Conservation (phyloP, 179 eudicot genomes). For the Actinidia chinensis region DNA sequence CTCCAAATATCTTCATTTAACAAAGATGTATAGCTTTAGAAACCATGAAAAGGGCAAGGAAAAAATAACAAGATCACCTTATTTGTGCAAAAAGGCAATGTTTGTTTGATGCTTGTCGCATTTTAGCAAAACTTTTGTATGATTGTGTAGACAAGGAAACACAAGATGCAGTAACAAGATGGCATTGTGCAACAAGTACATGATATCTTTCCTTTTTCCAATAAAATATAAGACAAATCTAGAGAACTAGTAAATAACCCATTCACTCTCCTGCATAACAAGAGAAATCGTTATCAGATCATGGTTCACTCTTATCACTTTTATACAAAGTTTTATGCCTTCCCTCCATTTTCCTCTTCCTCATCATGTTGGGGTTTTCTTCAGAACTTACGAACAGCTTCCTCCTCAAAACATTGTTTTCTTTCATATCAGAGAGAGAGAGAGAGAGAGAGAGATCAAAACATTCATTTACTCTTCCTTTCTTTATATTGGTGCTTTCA, state of each 20-base stretch:
- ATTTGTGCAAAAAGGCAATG: background rate
- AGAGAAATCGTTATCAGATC: background rate
- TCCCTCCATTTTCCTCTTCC: slow-evolving; percentile 33
- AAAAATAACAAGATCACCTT: background rate
- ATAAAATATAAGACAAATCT: background rate
- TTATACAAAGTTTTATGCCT: slow-evolving; percentile 33
- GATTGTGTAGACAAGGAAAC: background rate
- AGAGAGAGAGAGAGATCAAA: slow-evolving; percentile 11
- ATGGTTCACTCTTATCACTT: slow-evolving; percentile 16
- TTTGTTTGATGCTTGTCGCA: background rate
- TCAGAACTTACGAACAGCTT: slow-evolving; percentile 16
- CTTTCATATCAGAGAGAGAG: slow-evolving; percentile 21
- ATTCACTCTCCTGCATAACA: background rate
- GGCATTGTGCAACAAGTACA: slow-evolving; percentile 9
- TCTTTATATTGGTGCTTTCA: slow-evolving; percentile 18
- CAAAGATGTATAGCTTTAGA: background rate
- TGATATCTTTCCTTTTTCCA: background rate
- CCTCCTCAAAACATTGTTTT: slow-evolving; percentile 36
- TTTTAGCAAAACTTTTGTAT: background rate
- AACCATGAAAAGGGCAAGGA: background rate
- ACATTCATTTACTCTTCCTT: slow-evolving; percentile 1
- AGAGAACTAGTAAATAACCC: background rate
- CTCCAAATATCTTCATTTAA: background rate
- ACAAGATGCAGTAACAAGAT: slow-evolving; percentile 4
- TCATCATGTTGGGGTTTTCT: background rate